Evolutionary conservation across 106 monocot species (phyloP).

Genomic region (Vanilla planifolia): DNA sequence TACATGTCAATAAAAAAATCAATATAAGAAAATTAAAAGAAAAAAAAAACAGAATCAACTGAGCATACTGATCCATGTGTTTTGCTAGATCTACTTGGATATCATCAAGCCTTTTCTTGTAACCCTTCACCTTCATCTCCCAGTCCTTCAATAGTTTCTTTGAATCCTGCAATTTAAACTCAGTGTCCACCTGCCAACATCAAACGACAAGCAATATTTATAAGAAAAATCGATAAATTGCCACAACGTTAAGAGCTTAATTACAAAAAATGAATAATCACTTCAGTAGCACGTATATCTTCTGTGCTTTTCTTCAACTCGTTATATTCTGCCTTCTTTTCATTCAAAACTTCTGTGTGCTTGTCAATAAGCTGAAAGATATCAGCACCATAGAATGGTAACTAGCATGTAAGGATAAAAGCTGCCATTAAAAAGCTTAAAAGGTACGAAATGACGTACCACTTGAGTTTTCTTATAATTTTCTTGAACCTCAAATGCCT

Average conservation of each 20-base stretch:
- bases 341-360: conserved; percentile 72
- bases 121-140: conserved; percentile 76
- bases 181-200: conserved; percentile 60
- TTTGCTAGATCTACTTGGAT: conserved; percentile 39
- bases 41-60: background rate
- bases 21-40: background rate
- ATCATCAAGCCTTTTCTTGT: conserved; percentile 72
- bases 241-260: background rate
- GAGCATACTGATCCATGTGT: conserved; percentile 84
- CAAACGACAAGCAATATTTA: background rate
- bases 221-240: background rate
- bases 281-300: conserved; percentile 80
- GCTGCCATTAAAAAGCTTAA: background rate
- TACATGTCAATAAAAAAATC: background rate
- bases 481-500: conserved; percentile 75
- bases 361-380: conserved; percentile 67
- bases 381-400: background rate
- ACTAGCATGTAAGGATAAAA: background rate
- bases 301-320: conserved; percentile 73
- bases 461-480: conserved; percentile 75
- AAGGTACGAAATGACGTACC: conserved; percentile 28
- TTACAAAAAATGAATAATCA: conserved; percentile 8
- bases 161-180: conserved; percentile 71
- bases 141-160: conserved; percentile 73
- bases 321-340: conserved; percentile 63